Base-by-base conservation (phyloP, 768 basidiomycete genomes). In the Epithele typhae region DNA sequence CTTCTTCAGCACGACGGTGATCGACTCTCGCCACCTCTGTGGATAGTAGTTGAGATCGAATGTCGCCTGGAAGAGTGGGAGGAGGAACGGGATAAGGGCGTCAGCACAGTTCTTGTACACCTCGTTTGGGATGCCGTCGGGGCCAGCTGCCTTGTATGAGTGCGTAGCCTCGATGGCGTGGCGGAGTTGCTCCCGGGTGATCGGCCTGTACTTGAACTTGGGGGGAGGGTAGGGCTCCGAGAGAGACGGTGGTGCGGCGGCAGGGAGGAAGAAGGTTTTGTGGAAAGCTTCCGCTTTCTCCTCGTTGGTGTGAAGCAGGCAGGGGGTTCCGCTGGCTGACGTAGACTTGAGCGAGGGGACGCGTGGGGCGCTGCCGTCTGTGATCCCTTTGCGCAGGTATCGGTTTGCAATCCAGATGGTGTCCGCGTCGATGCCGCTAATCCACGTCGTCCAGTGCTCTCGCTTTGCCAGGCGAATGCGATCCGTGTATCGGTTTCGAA, bases 81-180 rank as follows among this genome's bases (percentile, higher is more conserved):
- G 48, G 3, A 74, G 53, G 23, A 58, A 42, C 1, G 59, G 60
- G 0, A 64, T 42, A 0, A 70, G 48, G 0, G 57, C 33, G 23
- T 60, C 55, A 25, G 48, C 51, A 42, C 56, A 58, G 11, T 63
- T 21, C 11, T 39, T 65, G 27, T 71, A 57, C 0, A 72, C 62
- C 0, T 56, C 43, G 46, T 76, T 75, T 0, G 64, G 55, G 14
- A 66, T 55, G 0, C 51, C 49, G 21, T 62, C 52, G 0, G 61
- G 64, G 0, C 65, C 64, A 0, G 59, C 53, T 0, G 68, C 70
- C 46, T 72, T 73, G 61, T 63, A 64, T 0, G 66, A 60, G 5
- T 63, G 58, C 1, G 74, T 64, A 4, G 48, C 40, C 0, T 25
- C 11, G 0, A 70, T 62, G 0, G 60, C 59, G 0, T 41, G 11